A percentile compares a stretch with the other conserved stretches of the same genome.
phyloP scores from a whole-genome alignment of 1,284 basidiomycete species.

The Wolfiporia cocos region DNA sequence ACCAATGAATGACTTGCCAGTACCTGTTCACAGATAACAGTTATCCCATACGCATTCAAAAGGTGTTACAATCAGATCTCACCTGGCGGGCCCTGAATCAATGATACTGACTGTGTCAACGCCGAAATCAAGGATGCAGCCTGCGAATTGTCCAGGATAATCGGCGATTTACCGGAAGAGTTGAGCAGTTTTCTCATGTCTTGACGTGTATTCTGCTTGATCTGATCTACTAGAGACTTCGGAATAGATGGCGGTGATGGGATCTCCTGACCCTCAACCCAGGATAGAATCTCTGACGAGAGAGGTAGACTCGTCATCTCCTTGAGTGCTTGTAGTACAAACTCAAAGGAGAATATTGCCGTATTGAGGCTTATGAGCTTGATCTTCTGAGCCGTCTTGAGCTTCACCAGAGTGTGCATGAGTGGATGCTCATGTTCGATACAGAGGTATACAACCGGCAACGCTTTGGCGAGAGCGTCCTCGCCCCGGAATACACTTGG shows the following conservation, averaged over 20 bases:
- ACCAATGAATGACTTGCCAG: slow-evolving; percentile 65
- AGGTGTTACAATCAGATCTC: too few relatives aligned
- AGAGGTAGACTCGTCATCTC: slow-evolving; percentile 37
- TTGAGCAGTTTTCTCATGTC: slow-evolving; percentile 37
- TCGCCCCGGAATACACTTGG: slow-evolving; percentile 49
- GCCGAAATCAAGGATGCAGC: slow-evolving; percentile 41
- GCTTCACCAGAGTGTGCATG: slow-evolving; percentile 29
- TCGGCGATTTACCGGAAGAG: slow-evolving; percentile 24
- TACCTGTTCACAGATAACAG: too few relatives aligned
- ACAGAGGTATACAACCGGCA: slow-evolving; percentile 45
- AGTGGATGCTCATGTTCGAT: slow-evolving; percentile 38
- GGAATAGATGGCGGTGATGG: slow-evolving; percentile 5
- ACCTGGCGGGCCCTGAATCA: slow-evolving; percentile 68
- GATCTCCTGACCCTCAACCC: slow-evolving; percentile 31
- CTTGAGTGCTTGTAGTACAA: slow-evolving; percentile 48
- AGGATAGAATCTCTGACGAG: slow-evolving; percentile 43
- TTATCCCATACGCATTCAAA: too few relatives aligned
- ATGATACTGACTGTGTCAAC: slow-evolving; percentile 45
- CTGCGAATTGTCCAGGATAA: slow-evolving; percentile 48
- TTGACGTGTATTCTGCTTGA: slow-evolving; percentile 28
- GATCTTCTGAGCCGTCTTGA: slow-evolving; percentile 33
- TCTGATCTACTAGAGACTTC: slow-evolving; percentile 24
- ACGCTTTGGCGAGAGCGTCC: slow-evolving; percentile 37
- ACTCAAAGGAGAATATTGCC: slow-evolving; percentile 56
- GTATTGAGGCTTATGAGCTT: slow-evolving; percentile 53